A percentile compares a stretch with the other conserved stretches of the same genome.
phyloP scores from a whole-genome alignment of 83 land plant species.

The Thuja plicata region DNA sequence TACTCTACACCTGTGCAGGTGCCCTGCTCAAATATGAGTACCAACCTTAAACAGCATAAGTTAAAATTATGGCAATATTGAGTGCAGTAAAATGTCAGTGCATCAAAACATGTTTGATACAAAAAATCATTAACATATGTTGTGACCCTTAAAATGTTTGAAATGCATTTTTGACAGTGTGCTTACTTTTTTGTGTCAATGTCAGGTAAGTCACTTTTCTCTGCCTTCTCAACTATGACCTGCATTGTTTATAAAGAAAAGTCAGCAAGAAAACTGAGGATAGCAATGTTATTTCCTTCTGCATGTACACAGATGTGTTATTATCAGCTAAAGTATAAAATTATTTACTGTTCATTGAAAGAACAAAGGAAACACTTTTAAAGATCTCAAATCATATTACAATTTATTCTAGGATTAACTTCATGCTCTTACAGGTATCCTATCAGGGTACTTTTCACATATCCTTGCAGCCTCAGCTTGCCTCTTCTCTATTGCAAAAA shows the following conservation, averaged over 20 bases:
- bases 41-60: neutral
- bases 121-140: neutral
- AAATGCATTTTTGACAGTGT: neutral
- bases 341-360: neutral
- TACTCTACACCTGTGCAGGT: neutral
- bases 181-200: constrained; percentile 76
- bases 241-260: constrained; percentile 14
- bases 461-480: constrained; percentile 63
- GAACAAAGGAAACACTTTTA: neutral
- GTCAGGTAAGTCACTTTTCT: constrained; percentile 56
- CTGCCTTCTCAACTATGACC: constrained; percentile 83
- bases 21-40: neutral
- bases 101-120: neutral
- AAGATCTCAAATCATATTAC: neutral
- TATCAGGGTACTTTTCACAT: constrained; percentile 65
- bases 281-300: neutral
- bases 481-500: constrained; percentile 37
- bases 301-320: neutral
- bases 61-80: neutral
- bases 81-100: neutral
- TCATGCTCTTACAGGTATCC: constrained; percentile 52
- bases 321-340: neutral
- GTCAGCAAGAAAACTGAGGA: neutral
- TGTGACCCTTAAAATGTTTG: neutral
- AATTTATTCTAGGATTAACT: neutral